Base-by-base conservation (phyloP, 495 filamentous ascomycete genomes). In the Extremus antarcticus region DNA sequence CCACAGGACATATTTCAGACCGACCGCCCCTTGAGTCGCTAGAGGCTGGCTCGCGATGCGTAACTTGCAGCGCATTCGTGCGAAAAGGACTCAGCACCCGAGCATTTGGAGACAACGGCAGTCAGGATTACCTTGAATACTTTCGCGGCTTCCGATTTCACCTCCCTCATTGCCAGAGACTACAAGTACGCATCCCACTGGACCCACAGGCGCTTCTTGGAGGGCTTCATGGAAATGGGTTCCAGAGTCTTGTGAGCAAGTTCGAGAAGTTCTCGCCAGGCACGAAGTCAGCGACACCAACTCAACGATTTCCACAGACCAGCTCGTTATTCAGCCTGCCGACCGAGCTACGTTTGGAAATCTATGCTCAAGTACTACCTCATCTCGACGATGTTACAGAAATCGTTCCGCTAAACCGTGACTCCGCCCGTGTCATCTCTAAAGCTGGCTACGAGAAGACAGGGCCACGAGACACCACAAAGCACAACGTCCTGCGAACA, bases 1-100 rank as follows among this genome's bases (percentile, higher is more conserved):
- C 59, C 7, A 51, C 51, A n/a, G 59, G 59, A 2, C 59, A 62
- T 25, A 29, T 62, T 20, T 54, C 24, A 20, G 59, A 62, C 32
- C 59, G 55, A 0, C 55, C 55, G 35, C 51, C 51, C 0, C 41
- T 62, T 2, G 59, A 62, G 47, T 25, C 51, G 1, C 43, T 62
- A 13, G 55, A 62, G 22, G 45, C 58, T 47, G 59, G 59, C 32
- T 58, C 59, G 1, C 50, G 59, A 1, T 62, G 59, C 43, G 25
- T 58, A 2, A 19, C 39, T 19, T 62, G 59, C 52, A 25, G 13
- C 25, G 20, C 38, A 11, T 62, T 62, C 43, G 56, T 58, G 25
- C 43, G 39, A 11, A 45, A 47, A 8, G 59, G 51, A 2, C 23
- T 22, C 19, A 52, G 46, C 51, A 46, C 57, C 11, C 23, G 25